Base-by-base conservation (phyloP, 441 rosid genomes). In the Populus hybrid region DNA sequence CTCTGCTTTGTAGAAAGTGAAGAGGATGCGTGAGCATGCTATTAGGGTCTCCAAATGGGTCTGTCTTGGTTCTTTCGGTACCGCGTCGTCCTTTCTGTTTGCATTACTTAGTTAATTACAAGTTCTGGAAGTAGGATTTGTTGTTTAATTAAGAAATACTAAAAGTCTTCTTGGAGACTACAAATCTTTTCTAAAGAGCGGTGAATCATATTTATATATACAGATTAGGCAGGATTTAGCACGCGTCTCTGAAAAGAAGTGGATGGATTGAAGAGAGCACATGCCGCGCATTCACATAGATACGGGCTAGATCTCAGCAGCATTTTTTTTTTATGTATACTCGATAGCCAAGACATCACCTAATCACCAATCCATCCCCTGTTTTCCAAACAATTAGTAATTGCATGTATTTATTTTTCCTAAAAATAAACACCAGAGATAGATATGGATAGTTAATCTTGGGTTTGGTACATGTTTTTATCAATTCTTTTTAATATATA, bases 181-280 rank as follows among this genome's bases (percentile, higher is more conserved):
- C 68, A 65, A 26, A 9, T 65, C 68, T 65, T 24, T 24, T 7
- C 0, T 10, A 69, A 50, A 72, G 36, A 24, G 28, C 10, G 11
- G 16, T 21, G 26, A 53, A 30, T 30, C 32, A 30, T 30, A 26
- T 6, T 21, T 64, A 36, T 63, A 63, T 66, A 26, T 4, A 9
- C 9, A 36, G n/a, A 26, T 35, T 8, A 28, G 42, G 40, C 12
- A 70, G 32, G 57, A 61, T 30, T 9, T 67, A 74, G 79, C 81
- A 75, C 12, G 79, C 75, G 77, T 69, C 63, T 70, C 23, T 67
- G 69, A 36, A 72, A 76, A 24, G 57, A 53, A 68, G 32, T 24
- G 78, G 75, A 24, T 68, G 72, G 53, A 74, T 65, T 7, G 72
- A 69, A 74, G 53, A 69, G 14, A 59, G 21, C 83, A 70, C 80